Percentiles rank a stretch among this genome's conserved stretches.
Conservation (phyloP, 768 basidiomycete species). For the Mrakia frigida region DNA sequence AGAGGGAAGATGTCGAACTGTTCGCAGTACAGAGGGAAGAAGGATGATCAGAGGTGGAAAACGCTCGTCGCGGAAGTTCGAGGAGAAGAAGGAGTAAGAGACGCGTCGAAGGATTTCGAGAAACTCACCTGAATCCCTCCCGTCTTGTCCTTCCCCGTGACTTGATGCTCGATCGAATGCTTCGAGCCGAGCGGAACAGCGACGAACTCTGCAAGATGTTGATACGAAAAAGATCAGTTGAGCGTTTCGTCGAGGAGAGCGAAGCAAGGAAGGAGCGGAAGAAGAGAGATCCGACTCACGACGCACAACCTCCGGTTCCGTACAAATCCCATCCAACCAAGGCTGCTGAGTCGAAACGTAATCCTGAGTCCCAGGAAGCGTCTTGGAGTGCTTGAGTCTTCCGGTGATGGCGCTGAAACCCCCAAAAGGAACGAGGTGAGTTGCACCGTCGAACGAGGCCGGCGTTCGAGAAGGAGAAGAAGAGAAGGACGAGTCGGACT, state of each 20-base stretch:
- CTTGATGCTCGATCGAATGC: background rate
- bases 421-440: background rate
- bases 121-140: background rate
- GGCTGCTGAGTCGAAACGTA: slow-evolving; percentile 1
- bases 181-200: background rate
- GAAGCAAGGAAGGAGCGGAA: too few relatives aligned
- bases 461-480: background rate
- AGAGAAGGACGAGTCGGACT: background rate
- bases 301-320: background rate
- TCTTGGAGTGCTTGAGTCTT: background rate
- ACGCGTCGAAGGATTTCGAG: background rate
- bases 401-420: background rate
- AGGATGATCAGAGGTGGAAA: too few relatives aligned
- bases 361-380: background rate
- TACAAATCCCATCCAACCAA: background rate
- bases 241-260: too few relatives aligned
- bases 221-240: background rate
- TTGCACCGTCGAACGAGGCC: background rate
- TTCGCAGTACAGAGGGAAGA: too few relatives aligned
- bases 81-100: too few relatives aligned
- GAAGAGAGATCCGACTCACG: too few relatives aligned
- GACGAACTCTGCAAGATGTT: background rate
- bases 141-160: background rate
- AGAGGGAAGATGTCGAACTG: too few relatives aligned
- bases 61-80: too few relatives aligned